Evolutionary conservation across 2,329 filamentous ascomycete species (phyloP).

Genomic region (Xylariaceae sp.): DNA sequence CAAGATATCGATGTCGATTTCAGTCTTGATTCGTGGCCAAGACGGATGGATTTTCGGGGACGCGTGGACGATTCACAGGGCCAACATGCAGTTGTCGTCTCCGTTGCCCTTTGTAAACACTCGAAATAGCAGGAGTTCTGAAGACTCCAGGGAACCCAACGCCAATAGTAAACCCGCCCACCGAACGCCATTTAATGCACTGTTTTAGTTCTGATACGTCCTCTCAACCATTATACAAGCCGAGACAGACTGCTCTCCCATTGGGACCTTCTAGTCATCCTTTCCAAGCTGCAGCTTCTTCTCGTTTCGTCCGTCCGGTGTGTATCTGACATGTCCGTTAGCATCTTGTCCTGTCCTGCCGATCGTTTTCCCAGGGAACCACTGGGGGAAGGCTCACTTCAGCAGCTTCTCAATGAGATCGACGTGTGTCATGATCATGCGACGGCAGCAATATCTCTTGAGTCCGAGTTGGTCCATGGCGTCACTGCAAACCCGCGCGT

Average conservation of each 20-base stretch:
- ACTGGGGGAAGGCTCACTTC: slow-evolving; percentile 54
- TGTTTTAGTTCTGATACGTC: not conserved
- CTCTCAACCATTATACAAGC: not conserved
- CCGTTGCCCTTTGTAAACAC: not conserved
- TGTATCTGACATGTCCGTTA: slow-evolving; percentile 44
- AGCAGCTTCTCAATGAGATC: slow-evolving; percentile 98
- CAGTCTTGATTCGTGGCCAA: not conserved
- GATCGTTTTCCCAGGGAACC: not conserved
- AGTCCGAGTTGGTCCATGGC: slow-evolving; percentile 93
- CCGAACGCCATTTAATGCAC: slow-evolving; percentile 33
- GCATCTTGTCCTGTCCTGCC: not conserved
- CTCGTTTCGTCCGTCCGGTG: slow-evolving; percentile 57
- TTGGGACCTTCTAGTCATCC: slow-evolving; percentile 15
- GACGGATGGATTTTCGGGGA: not conserved
- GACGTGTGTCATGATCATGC: slow-evolving; percentile 99
- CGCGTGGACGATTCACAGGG: not conserved
- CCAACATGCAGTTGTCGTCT: not conserved
- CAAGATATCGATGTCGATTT: not conserved
- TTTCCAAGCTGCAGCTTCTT: slow-evolving; percentile 49
- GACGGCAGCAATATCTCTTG: slow-evolving; percentile 94
- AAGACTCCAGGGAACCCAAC: slow-evolving; percentile 13
- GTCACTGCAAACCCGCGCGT: slow-evolving; percentile 55
- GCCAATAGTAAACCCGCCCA: slow-evolving; percentile 22
- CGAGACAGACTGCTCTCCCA: slow-evolving; percentile 2
- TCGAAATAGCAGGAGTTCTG: slow-evolving; percentile 3